Percentiles rank a stretch among this genome's conserved stretches.
Conservation (phyloP, 2,329 filamentous ascomycete species). For the Cordyceps javanica region DNA sequence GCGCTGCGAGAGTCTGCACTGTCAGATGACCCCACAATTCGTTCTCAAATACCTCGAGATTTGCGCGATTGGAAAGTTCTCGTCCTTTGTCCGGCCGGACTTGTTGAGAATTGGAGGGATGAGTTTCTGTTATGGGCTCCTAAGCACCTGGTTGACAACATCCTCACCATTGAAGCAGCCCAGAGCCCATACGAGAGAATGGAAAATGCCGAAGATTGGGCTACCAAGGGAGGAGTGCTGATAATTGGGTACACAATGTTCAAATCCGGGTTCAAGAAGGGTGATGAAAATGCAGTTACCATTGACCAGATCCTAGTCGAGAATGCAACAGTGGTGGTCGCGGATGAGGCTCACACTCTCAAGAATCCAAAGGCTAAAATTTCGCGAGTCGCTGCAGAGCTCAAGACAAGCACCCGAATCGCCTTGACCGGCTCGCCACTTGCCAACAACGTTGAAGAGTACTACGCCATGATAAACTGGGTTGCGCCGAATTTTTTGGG, state of each 20-base stretch:
- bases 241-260: constrained; percentile 71
- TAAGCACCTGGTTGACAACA: constrained; percentile 43
- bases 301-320: constrained; percentile 45
- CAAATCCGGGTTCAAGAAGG: constrained; percentile 20
- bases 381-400: constrained; percentile 46
- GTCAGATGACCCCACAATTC: constrained; percentile 51
- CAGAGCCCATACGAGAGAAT: constrained; percentile 33
- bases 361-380: constrained; percentile 58
- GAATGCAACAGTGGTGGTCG: constrained; percentile 66
- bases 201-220: constrained; percentile 52
- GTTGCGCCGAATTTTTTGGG: constrained; percentile 75
- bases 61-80: constrained; percentile 60
- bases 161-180: constrained; percentile 49
- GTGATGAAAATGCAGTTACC: constrained; percentile 21
- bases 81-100: constrained; percentile 66
- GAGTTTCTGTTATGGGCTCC: constrained; percentile 69
- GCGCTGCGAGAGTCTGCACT: constrained; percentile 61
- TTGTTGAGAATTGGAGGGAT: constrained; percentile 78
- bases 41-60: constrained; percentile 60
- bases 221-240: constrained; percentile 61
- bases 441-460: constrained; percentile 77
- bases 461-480: constrained; percentile 85
- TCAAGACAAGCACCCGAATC: constrained; percentile 66
- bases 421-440: constrained; percentile 84
- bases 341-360: constrained; percentile 77